phyloP scores from a whole-genome alignment of 257 asterid genomes.

The Cinchona pubescens region DNA sequence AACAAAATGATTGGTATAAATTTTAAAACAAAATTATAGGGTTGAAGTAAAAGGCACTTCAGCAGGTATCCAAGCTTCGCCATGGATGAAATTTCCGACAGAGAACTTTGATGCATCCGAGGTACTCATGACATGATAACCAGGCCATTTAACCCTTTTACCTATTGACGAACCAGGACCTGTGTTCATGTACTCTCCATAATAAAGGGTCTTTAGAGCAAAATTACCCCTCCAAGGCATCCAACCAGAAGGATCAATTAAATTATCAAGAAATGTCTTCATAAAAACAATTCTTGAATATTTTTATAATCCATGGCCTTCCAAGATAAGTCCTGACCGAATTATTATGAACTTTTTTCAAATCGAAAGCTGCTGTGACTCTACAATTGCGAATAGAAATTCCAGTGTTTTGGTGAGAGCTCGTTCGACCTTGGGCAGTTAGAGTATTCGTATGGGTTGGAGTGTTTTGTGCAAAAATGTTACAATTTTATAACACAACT shows the following conservation, averaged over 20 bases:
- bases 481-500: conserved; percentile 54
- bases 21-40: too few species aligned
- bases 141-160: conserved; percentile 64
- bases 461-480: too few species aligned
- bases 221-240: conserved; percentile 54
- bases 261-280: conserved; percentile 54
- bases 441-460: too few species aligned
- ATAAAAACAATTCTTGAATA: conserved; percentile 55
- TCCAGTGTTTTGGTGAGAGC: too few species aligned
- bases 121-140: conserved; percentile 60
- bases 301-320: conserved; percentile 66
- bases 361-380: conserved; percentile 43
- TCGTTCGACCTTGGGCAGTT: too few species aligned
- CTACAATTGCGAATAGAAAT: conserved; percentile 46
- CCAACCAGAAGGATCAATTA: conserved; percentile 58
- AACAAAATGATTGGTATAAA: too few species aligned
- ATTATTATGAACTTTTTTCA: too few species aligned
- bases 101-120: too few species aligned
- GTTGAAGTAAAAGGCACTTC: too few species aligned
- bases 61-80: too few species aligned
- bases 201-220: conserved; percentile 61
- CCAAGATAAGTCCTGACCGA: conserved; percentile 54
- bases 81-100: too few species aligned
- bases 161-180: conserved; percentile 52
- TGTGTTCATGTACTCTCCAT: conserved; percentile 61